Base-by-base conservation (phyloP, 805 yeast species). In the Cyberlindnera sargentensis region DNA sequence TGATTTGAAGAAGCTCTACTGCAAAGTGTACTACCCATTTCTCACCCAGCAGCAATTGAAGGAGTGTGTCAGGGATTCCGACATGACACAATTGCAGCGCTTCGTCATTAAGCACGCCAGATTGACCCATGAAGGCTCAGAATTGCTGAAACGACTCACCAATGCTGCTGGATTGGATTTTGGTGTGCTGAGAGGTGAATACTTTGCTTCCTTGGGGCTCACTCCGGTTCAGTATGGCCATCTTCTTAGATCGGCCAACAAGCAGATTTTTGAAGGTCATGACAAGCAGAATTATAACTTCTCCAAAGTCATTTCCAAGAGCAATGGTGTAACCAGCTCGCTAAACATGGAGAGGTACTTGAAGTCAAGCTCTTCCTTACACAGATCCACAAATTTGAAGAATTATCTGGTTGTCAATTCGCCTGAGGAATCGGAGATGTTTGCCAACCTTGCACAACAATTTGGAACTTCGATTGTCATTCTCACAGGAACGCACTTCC, bases 141-240 rank as follows among this genome's bases (percentile, higher is more conserved):
- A 39, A n/a, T 34, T 45, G 4, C 42, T 53, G 15, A 31, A 39
- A 9, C 25, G n/a, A 10, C 39, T 55, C 1, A 30, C 40, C 26
- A 25, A 40, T 10, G 40, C 41, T 3, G 27, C 39, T 1, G 31
- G 29, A 8, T 44, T 45, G 36, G 56, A 47, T 30, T 55, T 51
- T 45, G 59, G 57, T n/a, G 41, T 55, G 8, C 25, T 55, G 23
- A 47, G 59, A 43, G 49, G 53, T 5, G 40, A 37, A 8, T 55
- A 53, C 37, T 55, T 47, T 32, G 49, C 50, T 7, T 44, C 51
- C 4, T 35, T 55, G 36, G 55, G 55, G 3, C n/a, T 42, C 26
- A 31, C 35, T 7, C 41, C 41, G 7, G 15, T 33, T n/a, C 46
- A 48, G 5, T 53, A 48, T 36, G 34, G 42, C 10, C 31, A 31